Percentiles rank a stretch among this genome's conserved stretches.
Conservation (phyloP, 495 filamentous ascomycete genomes). For the Patellaria atrata region DNA sequence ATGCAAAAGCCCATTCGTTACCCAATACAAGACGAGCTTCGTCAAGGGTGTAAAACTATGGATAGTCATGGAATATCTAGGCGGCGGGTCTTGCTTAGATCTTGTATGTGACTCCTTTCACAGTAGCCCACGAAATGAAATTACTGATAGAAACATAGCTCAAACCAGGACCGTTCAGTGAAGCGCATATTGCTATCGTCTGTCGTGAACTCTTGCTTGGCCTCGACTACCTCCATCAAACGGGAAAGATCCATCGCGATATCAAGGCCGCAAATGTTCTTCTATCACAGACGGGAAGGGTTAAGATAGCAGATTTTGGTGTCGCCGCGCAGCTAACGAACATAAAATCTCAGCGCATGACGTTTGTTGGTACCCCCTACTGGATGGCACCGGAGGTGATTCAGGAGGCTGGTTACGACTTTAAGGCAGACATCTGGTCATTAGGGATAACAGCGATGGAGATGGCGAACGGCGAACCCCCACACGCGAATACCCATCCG, state of each 20-base stretch:
- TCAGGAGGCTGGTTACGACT: conserved; percentile 90
- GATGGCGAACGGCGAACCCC: conserved; percentile 82
- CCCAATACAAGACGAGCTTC: conserved; percentile 92
- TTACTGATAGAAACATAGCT: conserved; percentile 40
- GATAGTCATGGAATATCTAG: conserved; percentile 98
- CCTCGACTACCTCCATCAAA: conserved; percentile 82
- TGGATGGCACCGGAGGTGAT: conserved; percentile 99
- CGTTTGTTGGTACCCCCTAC: conserved; percentile 97
- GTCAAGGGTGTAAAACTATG: conserved; percentile 88
- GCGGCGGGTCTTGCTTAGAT: conserved; percentile 86
- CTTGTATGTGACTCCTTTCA: conserved; percentile 38
- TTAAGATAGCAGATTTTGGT: conserved; percentile 96
- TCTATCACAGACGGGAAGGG: conserved; percentile 72
- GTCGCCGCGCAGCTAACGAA: conserved; percentile 93
- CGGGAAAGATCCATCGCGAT: conserved; percentile 94
- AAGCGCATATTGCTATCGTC: conserved; percentile 87
- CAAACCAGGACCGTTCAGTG: conserved; percentile 81
- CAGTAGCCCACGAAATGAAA: neutral
- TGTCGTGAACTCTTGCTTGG: conserved; percentile 82
- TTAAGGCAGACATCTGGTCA: conserved; percentile 97
- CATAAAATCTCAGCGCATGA: conserved; percentile 95
- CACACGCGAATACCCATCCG: conserved; percentile 78
- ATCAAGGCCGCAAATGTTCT: conserved; percentile 94
- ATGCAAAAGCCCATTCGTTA: conserved; percentile 83
- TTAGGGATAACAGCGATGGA: conserved; percentile 94